Base-by-base conservation (phyloP, 352 stramenopile species). In the Phytophthora multivora region DNA sequence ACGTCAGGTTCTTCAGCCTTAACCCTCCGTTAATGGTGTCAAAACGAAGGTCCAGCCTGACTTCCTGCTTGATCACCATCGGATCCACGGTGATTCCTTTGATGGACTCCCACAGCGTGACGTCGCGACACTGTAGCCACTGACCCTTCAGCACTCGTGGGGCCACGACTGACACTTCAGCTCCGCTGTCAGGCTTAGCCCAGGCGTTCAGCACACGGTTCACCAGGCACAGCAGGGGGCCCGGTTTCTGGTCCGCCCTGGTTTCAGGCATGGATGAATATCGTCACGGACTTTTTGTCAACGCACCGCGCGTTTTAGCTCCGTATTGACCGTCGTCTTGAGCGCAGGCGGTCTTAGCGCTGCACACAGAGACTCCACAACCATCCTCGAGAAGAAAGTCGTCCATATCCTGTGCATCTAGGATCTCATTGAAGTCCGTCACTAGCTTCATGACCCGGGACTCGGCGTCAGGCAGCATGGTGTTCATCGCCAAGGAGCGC, bases 361-460 rank as follows among this genome's bases (percentile, higher is more conserved):
- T 3, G 9, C 23, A n/a, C 46, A 52, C 18, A 66, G 36, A 16
- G 45, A 58, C 15, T 49, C n/a, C 9, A 59, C 26, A 0, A 48
- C n/a, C 19, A 7, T 59, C 38, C 39, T 59, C 33, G 6, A 52
- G 7, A 4, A 39, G 19, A 23, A 65, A 48, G 6, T 48, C 41
- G 15, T 48, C 47, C 48, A 65, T 55, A 30, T 65, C 40, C 21
- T 54, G 31, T 2, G 42, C 33, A 36, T 60, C 41, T 9, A 66
- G 23, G 33, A 59, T 55, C 1, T n/a, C 23, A 36, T 61, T 39
- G 15, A 61, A 61, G 26, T 66, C 58, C 2, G 49, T 13, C 9
- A 60, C 48, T 19, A 59, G 57, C 40, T 51, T 28, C 10, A 42
- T 55, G 2, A 66, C 50, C n/a, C 47, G 47, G 3, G 48, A 66